Evolutionary conservation across 108 stramenopile species (phyloP).

Genomic region (Pseudonitzschia multiseries): DNA sequence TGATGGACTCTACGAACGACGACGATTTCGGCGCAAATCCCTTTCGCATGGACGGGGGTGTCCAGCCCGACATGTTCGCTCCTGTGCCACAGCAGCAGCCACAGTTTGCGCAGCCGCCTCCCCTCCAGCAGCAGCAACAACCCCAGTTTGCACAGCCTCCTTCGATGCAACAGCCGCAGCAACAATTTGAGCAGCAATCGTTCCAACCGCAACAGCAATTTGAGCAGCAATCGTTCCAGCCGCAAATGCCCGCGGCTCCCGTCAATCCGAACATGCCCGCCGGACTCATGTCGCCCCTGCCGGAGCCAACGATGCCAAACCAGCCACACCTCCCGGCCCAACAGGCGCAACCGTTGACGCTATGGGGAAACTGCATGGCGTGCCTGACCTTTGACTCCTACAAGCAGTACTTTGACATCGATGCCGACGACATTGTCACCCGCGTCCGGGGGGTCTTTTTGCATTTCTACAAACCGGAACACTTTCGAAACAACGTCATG

Average conservation of each 20-base stretch:
- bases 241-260: not conserved
- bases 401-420: constrained; percentile 54
- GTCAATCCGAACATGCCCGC: constrained; percentile 16
- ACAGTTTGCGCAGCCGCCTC: constrained; percentile 16
- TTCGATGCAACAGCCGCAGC: not conserved
- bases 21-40: constrained; percentile 43
- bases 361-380: constrained; percentile 33
- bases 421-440: constrained; percentile 44
- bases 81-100: not conserved
- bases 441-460: constrained; percentile 45
- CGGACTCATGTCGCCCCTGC: constrained; percentile 19
- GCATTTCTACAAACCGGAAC: constrained; percentile 58
- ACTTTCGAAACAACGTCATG: constrained; percentile 73
- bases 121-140: constrained; percentile 15
- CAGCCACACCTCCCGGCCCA: constrained; percentile 15
- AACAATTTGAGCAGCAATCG: not conserved
- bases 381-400: constrained; percentile 45
- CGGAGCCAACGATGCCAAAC: constrained; percentile 9
- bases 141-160: not conserved
- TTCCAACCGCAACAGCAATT: constrained; percentile 1
- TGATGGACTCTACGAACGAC: constrained; percentile 44
- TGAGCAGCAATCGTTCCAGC: no score
- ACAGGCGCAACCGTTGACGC: constrained; percentile 6
- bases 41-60: constrained; percentile 25
- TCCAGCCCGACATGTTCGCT: constrained; percentile 3